Evolutionary conservation across 257 asterid genomes (phyloP).

Genomic region (Plantago major): DNA sequence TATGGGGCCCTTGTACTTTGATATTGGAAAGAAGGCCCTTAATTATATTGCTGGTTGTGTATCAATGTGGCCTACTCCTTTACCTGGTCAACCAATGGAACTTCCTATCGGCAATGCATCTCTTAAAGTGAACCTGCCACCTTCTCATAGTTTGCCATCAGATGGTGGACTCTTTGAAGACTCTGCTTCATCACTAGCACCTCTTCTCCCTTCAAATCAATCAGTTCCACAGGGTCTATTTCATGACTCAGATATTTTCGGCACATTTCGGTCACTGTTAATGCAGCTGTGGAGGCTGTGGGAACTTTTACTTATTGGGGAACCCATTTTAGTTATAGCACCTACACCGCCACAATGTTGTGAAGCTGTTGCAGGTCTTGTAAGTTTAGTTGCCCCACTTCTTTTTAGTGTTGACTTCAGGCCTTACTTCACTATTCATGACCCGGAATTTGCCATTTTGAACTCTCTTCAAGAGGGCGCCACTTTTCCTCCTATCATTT

Average conservation of each 20-base stretch:
- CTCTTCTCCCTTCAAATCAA: conserved; percentile 80
- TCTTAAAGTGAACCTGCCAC: conserved; percentile 84
- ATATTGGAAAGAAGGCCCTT: conserved; percentile 88
- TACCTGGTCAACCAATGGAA: conserved; percentile 79
- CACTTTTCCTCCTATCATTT: conserved; percentile 74
- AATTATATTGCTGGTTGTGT: conserved; percentile 70
- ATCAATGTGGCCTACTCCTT: conserved; percentile 85
- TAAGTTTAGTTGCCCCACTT: conserved; percentile 93
- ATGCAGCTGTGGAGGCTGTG: conserved; percentile 96
- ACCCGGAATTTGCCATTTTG: conserved; percentile 74
- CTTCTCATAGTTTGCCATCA: conserved; percentile 88
- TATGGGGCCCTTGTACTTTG: conserved; percentile 94
- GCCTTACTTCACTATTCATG: conserved; percentile 96
- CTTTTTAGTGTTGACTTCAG: conserved; percentile 85
- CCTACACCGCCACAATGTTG: conserved; percentile 95
- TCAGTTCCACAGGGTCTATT: conserved; percentile 90
- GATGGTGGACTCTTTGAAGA: conserved; percentile 79
- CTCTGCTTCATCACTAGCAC: conserved; percentile 87
- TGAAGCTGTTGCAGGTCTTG: conserved; percentile 91
- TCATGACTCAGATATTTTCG: conserved; percentile 95
- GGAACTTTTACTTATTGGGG: conserved; percentile 90
- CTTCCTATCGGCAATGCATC: conserved; percentile 91
- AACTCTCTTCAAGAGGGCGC: conserved; percentile 69
- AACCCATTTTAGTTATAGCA: conserved; percentile 86
- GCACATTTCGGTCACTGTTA: conserved; percentile 75